Evolutionary conservation across 2,329 filamentous ascomycete species (phyloP).

Genomic region (Colletotrichum graminicola): DNA sequence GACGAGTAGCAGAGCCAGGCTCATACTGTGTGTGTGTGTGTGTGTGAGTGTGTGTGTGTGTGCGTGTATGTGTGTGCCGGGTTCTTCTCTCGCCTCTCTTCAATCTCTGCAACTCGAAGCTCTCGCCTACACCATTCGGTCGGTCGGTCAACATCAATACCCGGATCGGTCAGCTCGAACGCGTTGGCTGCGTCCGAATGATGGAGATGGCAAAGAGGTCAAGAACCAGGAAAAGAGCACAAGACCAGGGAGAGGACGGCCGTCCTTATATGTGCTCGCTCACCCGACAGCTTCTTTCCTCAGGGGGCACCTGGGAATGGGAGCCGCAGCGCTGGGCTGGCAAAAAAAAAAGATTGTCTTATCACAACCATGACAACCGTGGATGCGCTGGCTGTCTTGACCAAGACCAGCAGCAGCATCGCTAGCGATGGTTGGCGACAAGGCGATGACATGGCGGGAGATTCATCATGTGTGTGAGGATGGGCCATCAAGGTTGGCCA

Average conservation of each 20-base stretch:
- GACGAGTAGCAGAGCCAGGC: conserved; percentile 15
- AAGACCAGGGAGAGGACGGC: conserved; percentile 8
- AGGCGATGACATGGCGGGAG: conserved; percentile 14
- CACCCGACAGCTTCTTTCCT: not conserved
- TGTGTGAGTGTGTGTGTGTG: not conserved
- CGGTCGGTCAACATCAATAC: not conserved
- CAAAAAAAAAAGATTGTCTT: conserved; percentile 16
- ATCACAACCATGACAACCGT: too few species aligned
- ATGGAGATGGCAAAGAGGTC: not conserved
- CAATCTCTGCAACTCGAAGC: not conserved
- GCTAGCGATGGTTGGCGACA: conserved; percentile 25
- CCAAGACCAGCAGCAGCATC: not conserved
- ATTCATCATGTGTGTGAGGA: not conserved
- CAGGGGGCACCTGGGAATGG: not conserved
- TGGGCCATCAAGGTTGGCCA: conserved; percentile 42
- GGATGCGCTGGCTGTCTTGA: conserved; percentile 30
- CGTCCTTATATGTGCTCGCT: conserved; percentile 22
- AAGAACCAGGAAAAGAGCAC: too few species aligned
- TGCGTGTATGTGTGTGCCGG: not conserved
- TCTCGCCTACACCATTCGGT: not conserved
- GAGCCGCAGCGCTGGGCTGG: conserved; percentile 17
- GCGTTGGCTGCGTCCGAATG: not conserved
- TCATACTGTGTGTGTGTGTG: not conserved
- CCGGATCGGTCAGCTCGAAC: not conserved
- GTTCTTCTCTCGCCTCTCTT: not conserved